These are phyloP conservation scores for Selenicereus undatus DNA, from an alignment of 148 eudicot genomes.

Conservation along the genomic window DNA sequence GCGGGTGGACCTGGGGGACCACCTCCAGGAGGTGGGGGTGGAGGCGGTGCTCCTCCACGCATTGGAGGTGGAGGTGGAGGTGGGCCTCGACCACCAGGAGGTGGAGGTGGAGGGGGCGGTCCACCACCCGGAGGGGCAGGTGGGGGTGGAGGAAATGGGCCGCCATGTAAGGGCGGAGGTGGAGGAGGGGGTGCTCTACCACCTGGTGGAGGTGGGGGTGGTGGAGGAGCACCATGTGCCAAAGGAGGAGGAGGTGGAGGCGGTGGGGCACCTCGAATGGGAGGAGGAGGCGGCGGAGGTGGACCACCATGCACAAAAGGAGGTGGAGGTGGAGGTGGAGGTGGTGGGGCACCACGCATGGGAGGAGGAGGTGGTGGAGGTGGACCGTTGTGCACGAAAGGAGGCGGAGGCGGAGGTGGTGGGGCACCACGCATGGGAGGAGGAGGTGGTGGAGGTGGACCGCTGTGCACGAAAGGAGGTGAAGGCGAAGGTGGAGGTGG, in stretches of 20 bases:
- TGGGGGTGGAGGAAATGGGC: constrained; percentile 21
- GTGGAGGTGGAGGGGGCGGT: constrained; percentile 47
- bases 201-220: constrained; percentile 32
- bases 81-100: constrained; percentile 39
- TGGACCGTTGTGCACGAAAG: constrained; percentile 16
- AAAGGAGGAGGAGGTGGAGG: constrained; percentile 37
- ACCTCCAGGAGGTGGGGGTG: constrained; percentile 65
- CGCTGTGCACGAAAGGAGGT: no score
- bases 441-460: no score
- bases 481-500: no score
- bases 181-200: constrained; percentile 26
- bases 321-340: constrained; percentile 22
- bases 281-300: constrained; percentile 27
- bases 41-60: constrained; percentile 47
- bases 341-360: constrained; percentile 14
- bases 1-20: constrained; percentile 45
- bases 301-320: constrained; percentile 12
- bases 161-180: constrained; percentile 11
- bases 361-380: constrained; percentile 29
- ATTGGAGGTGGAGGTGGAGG: constrained; percentile 49
- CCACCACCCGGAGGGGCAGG: constrained; percentile 9
- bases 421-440: no score
- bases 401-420: no score
- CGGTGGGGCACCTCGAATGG: constrained; percentile 29
- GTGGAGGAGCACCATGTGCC: constrained; percentile 36